These are phyloP conservation scores for Elymus sibiricus DNA, from an alignment of 176 grass and related monocot genomes.

Conservation along the genomic window DNA sequence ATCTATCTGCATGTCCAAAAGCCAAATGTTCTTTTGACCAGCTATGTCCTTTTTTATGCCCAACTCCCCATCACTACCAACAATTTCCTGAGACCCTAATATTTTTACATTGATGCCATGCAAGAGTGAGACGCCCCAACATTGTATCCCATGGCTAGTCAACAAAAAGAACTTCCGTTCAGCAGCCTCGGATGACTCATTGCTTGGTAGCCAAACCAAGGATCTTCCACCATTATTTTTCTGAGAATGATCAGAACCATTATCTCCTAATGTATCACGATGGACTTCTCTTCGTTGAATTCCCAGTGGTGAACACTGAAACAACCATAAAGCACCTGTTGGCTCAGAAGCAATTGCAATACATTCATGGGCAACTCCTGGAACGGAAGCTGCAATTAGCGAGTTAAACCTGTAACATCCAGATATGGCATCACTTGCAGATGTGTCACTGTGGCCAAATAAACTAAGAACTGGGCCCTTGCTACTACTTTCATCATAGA, in stretches of 20 bases:
- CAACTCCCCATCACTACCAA: slow-evolving; percentile 75
- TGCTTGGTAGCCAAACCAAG: slow-evolving; percentile 67
- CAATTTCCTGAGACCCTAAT: slow-evolving; percentile 65
- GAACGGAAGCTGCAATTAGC: slow-evolving; percentile 59
- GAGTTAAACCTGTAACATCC: slow-evolving; percentile 55
- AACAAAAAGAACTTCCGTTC: slow-evolving; percentile 74
- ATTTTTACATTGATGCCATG: slow-evolving; percentile 50
- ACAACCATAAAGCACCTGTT: slow-evolving; percentile 58
- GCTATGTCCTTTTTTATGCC: slow-evolving; percentile 97
- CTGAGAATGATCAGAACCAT: slow-evolving; percentile 34
- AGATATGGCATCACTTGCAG: slow-evolving; percentile 31
- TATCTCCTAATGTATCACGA: slow-evolving; percentile 28
- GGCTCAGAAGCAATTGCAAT: slow-evolving; percentile 63
- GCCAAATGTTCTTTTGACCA: slow-evolving; percentile 96
- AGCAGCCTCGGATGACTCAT: slow-evolving; percentile 39
- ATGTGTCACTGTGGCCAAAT: background rate
- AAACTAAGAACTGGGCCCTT: slow-evolving; percentile 48
- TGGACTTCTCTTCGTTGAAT: slow-evolving; percentile 53
- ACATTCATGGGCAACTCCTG: slow-evolving; percentile 49
- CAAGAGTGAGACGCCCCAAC: slow-evolving; percentile 65
- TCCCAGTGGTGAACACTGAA: slow-evolving; percentile 55
- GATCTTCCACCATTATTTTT: slow-evolving; percentile 59
- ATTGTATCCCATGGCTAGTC: slow-evolving; percentile 77
- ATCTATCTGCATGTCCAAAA: slow-evolving; percentile 97
- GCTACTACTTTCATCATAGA: slow-evolving; percentile 52